Conservation (phyloP, 1,284 basidiomycete species). For the Ceratobasidium sp. region DNA sequence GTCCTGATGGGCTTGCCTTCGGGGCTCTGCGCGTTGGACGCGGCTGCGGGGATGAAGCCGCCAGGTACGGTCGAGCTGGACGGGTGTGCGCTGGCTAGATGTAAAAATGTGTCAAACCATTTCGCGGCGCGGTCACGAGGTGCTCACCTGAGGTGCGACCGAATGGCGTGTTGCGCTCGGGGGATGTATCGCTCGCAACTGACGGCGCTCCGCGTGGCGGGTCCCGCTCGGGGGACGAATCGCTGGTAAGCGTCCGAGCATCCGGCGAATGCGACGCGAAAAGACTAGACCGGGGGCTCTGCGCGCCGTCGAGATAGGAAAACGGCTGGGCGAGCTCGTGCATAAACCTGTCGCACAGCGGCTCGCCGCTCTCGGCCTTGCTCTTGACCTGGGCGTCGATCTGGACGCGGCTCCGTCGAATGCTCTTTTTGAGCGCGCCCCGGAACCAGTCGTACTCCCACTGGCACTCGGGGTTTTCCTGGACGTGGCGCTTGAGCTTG, state of each 20-base stretch:
- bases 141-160: neutral
- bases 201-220: neutral
- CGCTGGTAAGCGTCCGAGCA: neutral
- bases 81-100: neutral
- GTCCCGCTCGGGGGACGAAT: neutral
- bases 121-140: neutral
- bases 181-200: neutral
- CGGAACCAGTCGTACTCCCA: slow-evolving; percentile 26
- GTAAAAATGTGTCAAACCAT: slow-evolving; percentile 8
- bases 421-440: neutral
- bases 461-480: slow-evolving; percentile 11
- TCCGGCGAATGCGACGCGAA: no score
- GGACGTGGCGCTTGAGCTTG: slow-evolving; percentile 6
- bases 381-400: neutral
- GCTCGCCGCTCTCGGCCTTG: neutral
- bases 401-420: neutral
- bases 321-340: neutral
- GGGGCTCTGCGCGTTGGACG: neutral
- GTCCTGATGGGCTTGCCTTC: neutral
- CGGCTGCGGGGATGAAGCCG: neutral
- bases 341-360: slow-evolving; percentile 7
- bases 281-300: no score
- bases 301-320: neutral
- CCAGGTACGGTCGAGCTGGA: neutral
- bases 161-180: neutral